A percentile compares a stretch with the other conserved stretches of the same genome.
phyloP scores from a whole-genome alignment of 208 protist genomes.

The Acanthamoeba royreba region DNA sequence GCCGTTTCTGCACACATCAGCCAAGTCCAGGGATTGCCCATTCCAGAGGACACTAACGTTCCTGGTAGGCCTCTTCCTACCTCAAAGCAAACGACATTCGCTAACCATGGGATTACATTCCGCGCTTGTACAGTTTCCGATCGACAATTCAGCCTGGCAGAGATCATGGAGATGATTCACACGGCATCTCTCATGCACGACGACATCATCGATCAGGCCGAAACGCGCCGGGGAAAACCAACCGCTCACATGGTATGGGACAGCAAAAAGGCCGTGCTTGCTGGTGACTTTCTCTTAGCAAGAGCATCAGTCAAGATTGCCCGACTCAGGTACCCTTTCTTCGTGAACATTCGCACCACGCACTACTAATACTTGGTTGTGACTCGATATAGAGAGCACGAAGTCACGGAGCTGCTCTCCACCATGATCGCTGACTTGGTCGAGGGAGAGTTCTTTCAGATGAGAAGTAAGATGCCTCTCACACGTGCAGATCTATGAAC shows the following conservation, averaged over 20 bases:
- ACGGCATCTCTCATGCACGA: constrained; percentile 94
- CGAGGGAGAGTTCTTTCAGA: constrained; percentile 92
- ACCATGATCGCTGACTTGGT: constrained; percentile 90
- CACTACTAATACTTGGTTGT: too few relatives aligned
- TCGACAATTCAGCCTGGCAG: constrained; percentile 78
- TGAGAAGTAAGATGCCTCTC: constrained; percentile 88
- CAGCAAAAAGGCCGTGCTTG: constrained; percentile 88
- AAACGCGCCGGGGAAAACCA: constrained; percentile 85
- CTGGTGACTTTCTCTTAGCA: constrained; percentile 91
- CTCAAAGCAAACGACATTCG: neutral
- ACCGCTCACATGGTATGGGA: constrained; percentile 85
- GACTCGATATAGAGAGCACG: constrained; percentile 62
- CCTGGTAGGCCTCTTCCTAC: neutral
- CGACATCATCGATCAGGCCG: constrained; percentile 92
- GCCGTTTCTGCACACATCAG: constrained; percentile 14
- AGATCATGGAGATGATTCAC: constrained; percentile 95
- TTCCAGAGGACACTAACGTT: neutral
- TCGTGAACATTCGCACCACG: too few relatives aligned
- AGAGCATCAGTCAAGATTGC: constrained; percentile 66
- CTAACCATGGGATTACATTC: neutral
- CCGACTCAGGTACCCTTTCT: neutral
- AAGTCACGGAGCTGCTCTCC: constrained; percentile 90
- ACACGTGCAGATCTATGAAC: neutral
- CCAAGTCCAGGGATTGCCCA: neutral
- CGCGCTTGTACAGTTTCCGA: neutral